Evolutionary conservation across 352 stramenopile genomes (phyloP).

Genomic region (Phytophthora gonapodyides): DNA sequence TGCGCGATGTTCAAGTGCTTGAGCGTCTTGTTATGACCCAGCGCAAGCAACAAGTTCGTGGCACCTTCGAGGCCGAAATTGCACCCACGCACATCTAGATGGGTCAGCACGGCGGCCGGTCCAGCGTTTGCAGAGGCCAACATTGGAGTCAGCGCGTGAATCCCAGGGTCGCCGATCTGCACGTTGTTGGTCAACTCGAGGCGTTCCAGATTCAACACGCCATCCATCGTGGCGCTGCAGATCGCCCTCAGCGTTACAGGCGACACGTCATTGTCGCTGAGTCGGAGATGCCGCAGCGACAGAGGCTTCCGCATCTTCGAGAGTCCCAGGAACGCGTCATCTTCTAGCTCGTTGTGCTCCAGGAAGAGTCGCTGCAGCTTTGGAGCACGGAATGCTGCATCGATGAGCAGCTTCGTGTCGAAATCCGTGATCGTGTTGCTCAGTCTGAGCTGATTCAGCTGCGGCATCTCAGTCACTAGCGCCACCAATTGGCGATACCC

Average conservation of each 20-base stretch:
- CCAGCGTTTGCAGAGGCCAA: constrained; percentile 38
- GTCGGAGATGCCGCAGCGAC: constrained; percentile 48
- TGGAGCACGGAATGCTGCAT: constrained; percentile 39
- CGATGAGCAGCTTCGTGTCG: constrained; percentile 54
- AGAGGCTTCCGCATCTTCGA: constrained; percentile 24
- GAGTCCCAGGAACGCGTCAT: constrained; percentile 60
- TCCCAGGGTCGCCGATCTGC: constrained; percentile 61
- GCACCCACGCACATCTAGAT: constrained; percentile 75
- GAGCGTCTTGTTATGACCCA: constrained; percentile 56
- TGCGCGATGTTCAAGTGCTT: constrained; percentile 69
- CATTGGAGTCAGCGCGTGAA: constrained; percentile 71
- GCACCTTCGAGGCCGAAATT: constrained; percentile 69
- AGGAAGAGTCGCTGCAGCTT: constrained; percentile 57
- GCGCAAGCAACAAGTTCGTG: constrained; percentile 56
- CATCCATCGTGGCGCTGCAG: constrained; percentile 50
- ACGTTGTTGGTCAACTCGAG: constrained; percentile 75
- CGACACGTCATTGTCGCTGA: constrained; percentile 69
- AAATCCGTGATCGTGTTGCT: constrained; percentile 69
- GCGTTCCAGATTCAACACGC: constrained; percentile 48
- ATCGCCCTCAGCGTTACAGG: constrained; percentile 50
- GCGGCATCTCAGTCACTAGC: constrained; percentile 42
- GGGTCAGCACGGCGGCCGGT: constrained; percentile 37
- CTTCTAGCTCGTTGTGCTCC: constrained; percentile 81
- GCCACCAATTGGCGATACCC: constrained; percentile 51
- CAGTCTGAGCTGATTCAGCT: constrained; percentile 53